Conservation (phyloP, 768 basidiomycete species). For the Mycena capillaripes region DNA sequence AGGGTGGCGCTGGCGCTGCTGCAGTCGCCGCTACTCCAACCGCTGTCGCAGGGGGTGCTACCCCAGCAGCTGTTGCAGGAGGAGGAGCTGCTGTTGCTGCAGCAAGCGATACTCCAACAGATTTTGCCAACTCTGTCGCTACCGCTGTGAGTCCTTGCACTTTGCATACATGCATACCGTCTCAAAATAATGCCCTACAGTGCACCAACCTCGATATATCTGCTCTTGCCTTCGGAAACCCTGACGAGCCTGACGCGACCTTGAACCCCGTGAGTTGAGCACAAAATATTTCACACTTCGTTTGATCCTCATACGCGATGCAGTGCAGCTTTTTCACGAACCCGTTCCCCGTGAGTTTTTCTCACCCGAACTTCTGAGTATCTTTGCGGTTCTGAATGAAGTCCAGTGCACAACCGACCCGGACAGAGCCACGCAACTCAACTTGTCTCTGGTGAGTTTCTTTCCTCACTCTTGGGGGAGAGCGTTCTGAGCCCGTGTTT, state of each 20-base stretch:
- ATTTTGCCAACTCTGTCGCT: constrained; percentile 13
- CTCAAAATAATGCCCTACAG: constrained; percentile 9
- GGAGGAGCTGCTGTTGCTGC: neutral
- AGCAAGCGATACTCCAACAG: constrained; percentile 10
- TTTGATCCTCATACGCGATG: constrained; percentile 12
- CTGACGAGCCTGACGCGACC: constrained; percentile 7
- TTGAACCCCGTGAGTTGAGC: constrained; percentile 1
- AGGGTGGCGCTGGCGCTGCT: constrained; percentile 1
- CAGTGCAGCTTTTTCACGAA: constrained; percentile 11
- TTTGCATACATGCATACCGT: neutral
- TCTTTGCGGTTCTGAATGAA: constrained; percentile 7
- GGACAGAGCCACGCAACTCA: constrained; percentile 9
- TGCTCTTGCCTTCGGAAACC: constrained; percentile 9
- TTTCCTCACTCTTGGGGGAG: constrained; percentile 8
- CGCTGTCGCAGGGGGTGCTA: neutral
- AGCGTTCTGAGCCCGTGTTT: constrained; percentile 7
- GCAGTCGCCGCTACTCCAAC: constrained; percentile 12
- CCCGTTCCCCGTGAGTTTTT: constrained; percentile 11
- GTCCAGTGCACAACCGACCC: constrained; percentile 12
- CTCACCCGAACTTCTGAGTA: neutral
- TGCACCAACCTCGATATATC: constrained; percentile 10
- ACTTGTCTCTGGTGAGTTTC: constrained; percentile 11
- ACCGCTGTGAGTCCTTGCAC: constrained; percentile 14
- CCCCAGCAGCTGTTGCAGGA: neutral
- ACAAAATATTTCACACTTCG: constrained; percentile 14